phyloP scores from a whole-genome alignment of 2,329 filamentous ascomycete genomes.

The Exophiala sp. region DNA sequence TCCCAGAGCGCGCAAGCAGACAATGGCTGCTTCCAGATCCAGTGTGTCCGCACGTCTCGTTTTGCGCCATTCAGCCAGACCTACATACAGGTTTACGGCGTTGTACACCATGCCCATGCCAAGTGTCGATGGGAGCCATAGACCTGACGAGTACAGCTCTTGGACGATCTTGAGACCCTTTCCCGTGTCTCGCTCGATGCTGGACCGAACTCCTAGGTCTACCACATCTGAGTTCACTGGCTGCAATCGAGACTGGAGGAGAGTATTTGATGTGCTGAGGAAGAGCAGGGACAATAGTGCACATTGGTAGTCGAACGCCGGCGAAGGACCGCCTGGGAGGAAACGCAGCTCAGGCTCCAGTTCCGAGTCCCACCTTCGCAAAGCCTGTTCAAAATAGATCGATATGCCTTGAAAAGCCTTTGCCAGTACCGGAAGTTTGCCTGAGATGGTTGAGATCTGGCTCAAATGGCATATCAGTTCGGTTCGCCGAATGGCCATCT shows the following conservation, averaged over 20 bases:
- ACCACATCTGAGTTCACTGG: background rate
- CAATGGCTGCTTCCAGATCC: background rate
- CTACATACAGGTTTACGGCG: background rate
- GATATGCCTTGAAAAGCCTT: too few species aligned
- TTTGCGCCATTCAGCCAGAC: constrained; percentile 1
- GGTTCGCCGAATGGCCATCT: background rate
- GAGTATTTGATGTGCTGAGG: constrained; percentile 1
- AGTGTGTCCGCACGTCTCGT: too few species aligned
- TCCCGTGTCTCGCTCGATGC: constrained; percentile 1
- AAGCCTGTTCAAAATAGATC: background rate
- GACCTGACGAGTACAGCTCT: background rate
- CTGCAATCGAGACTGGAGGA: background rate
- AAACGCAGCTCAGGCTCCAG: background rate
- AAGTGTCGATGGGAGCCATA: background rate
- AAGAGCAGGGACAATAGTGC: background rate
- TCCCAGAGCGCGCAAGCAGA: background rate
- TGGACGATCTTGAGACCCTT: background rate
- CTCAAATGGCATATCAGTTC: background rate
- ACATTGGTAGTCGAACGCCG: background rate
- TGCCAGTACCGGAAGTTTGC: too few species aligned
- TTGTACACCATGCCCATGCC: constrained; percentile 6
- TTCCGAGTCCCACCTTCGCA: background rate
- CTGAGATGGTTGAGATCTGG: background rate
- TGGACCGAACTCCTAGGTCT: background rate
- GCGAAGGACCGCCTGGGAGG: background rate